phyloP scores from a whole-genome alignment of 2,329 filamentous ascomycete species.

The Ophiostoma sp. region DNA sequence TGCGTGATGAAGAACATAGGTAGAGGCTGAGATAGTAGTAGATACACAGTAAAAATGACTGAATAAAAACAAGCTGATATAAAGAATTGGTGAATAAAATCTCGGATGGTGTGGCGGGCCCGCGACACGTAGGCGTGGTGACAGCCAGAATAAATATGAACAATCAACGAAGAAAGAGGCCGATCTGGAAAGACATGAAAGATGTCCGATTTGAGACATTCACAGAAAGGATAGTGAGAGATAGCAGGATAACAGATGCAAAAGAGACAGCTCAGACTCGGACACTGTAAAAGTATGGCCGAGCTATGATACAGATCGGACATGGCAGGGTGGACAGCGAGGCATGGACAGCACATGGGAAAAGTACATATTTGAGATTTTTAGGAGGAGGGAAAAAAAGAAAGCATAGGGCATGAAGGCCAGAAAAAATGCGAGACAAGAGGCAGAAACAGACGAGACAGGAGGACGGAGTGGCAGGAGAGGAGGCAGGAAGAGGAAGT shows the following conservation, averaged over 20 bases:
- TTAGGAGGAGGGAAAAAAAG: too few relatives aligned
- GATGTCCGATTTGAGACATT: too few relatives aligned
- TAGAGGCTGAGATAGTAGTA: too few relatives aligned
- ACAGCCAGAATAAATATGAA: too few relatives aligned
- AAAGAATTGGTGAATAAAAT: too few relatives aligned
- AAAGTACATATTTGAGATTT: neutral
- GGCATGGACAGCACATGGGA: neutral
- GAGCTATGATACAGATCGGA: neutral
- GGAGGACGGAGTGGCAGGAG: neutral
- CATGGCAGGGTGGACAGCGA: neutral
- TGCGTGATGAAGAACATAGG: too few relatives aligned
- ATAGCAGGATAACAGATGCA: neutral
- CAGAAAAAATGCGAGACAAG: neutral
- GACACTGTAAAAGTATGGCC: neutral
- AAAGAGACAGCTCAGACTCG: neutral
- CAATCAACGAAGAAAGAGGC: too few relatives aligned
- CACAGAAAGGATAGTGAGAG: neutral
- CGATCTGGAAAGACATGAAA: too few relatives aligned
- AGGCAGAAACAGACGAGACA: neutral
- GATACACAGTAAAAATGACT: too few relatives aligned
- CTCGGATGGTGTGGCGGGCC: too few relatives aligned
- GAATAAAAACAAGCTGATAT: too few relatives aligned
- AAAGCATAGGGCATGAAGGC: neutral
- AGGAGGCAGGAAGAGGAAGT: neutral
- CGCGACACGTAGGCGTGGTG: too few relatives aligned